These are phyloP conservation scores for Backusella luteola DNA, from an alignment of 192 early-diverging fungal genomes.

Conservation along the genomic window DNA sequence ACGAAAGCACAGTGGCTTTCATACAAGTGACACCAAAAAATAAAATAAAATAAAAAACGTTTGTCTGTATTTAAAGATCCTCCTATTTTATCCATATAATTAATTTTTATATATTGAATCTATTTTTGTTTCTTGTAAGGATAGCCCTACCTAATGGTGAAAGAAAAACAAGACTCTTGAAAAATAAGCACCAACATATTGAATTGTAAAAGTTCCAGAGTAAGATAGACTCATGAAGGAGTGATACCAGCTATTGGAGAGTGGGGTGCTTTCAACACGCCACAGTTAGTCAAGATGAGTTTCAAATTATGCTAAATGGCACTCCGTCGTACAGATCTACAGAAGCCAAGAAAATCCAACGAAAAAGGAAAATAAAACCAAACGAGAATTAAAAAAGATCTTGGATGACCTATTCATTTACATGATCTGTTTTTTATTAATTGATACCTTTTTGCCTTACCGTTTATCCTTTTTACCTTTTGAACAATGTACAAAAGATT, in stretches of 20 bases:
- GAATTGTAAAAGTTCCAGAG: no score
- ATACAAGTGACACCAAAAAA: background rate
- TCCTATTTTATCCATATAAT: background rate
- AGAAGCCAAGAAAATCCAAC: background rate
- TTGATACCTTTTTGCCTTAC: background rate
- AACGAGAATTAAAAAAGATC: background rate
- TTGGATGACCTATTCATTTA: background rate
- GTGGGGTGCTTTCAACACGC: background rate
- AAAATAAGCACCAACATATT: no score
- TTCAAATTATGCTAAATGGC: background rate
- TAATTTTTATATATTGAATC: slow-evolving; percentile 4
- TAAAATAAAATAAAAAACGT: no score
- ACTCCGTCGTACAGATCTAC: background rate
- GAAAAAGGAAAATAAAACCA: background rate
- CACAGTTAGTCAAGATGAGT: background rate
- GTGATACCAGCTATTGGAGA: background rate
- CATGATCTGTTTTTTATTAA: background rate
- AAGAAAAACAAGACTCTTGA: background rate
- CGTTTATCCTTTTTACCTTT: background rate
- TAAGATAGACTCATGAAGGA: no score
- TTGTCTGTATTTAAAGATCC: background rate
- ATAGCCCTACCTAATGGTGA: background rate
- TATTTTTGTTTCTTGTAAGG: background rate
- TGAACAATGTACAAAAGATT: background rate
- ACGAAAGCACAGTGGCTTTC: background rate